A percentile compares a stretch with the other conserved stretches of the same genome.
These are phyloP conservation scores for Skeletonema menzelii DNA, from an alignment of 108 stramenopile genomes.

Conservation along the genomic window DNA sequence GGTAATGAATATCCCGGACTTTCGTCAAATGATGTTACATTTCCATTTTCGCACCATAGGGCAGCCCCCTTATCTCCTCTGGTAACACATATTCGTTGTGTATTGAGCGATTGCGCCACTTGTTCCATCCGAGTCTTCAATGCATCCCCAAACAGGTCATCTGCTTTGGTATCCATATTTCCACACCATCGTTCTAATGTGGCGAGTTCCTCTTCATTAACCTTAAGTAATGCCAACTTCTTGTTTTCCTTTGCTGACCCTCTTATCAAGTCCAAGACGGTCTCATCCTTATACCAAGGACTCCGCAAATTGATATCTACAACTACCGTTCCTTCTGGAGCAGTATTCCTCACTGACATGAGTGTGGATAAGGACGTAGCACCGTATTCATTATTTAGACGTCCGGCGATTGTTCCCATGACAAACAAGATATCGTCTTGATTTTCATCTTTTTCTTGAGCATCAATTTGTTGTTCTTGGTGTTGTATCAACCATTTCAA, in stretches of 20 bases:
- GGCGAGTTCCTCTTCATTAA: constrained; percentile 52
- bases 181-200: constrained; percentile 39
- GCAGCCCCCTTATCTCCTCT: constrained; percentile 44
- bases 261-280: constrained; percentile 31
- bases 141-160: constrained; percentile 18
- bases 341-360: constrained; percentile 16
- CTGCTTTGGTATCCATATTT: not conserved
- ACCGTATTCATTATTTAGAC: constrained; percentile 24
- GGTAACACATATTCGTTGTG: constrained; percentile 47
- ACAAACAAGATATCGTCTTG: constrained; percentile 7
- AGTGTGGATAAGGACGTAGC: constrained; percentile 39
- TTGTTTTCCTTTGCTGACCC: not conserved
- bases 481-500: not conserved
- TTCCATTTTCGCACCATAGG: constrained; percentile 13
- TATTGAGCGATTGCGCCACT: constrained; percentile 19
- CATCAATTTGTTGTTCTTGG: not conserved
- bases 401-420: constrained; percentile 44
- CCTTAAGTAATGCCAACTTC: constrained; percentile 42
- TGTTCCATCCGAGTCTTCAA: constrained; percentile 31
- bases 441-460: not conserved
- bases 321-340: constrained; percentile 40
- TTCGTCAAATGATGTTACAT: constrained; percentile 21
- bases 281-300: constrained; percentile 35
- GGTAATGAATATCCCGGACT: constrained; percentile 15
- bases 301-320: constrained; percentile 49